phyloP scores from a whole-genome alignment of 768 basidiomycete genomes.

The Phaffia tasmanica region DNA sequence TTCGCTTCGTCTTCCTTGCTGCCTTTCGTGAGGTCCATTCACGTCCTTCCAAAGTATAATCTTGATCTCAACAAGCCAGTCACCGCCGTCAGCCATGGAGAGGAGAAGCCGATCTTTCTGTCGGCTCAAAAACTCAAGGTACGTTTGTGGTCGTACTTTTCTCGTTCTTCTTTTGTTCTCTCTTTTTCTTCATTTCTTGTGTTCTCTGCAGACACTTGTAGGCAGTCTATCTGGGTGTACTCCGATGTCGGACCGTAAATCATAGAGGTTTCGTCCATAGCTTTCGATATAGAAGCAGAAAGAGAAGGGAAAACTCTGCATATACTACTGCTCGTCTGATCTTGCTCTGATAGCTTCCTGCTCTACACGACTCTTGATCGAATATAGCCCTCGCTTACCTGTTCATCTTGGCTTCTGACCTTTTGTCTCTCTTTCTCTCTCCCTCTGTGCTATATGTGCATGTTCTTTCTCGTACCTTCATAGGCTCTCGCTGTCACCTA shows the following conservation, averaged over 20 bases:
- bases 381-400: neutral
- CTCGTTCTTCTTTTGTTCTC: no score
- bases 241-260: constrained; percentile 2
- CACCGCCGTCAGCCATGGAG: neutral
- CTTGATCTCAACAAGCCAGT: neutral
- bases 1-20: constrained; percentile 1
- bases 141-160: no score
- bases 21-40: neutral
- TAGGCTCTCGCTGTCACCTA: constrained; percentile 64
- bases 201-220: neutral
- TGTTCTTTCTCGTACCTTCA: no score
- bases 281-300: no score
- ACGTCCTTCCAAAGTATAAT: constrained; percentile 13
- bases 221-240: neutral
- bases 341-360: no score
- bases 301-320: no score
- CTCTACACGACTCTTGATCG: no score
- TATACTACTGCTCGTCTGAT: no score
- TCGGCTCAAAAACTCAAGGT: neutral
- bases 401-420: neutral
- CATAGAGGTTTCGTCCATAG: neutral
- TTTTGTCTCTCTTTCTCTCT: neutral
- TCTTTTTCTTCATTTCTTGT: no score
- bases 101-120: constrained; percentile 1
- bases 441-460: no score